Percentiles rank a stretch among this genome's conserved stretches.
phyloP scores from a whole-genome alignment of 345 rosid species.

The Rubroshorea leprosula region DNA sequence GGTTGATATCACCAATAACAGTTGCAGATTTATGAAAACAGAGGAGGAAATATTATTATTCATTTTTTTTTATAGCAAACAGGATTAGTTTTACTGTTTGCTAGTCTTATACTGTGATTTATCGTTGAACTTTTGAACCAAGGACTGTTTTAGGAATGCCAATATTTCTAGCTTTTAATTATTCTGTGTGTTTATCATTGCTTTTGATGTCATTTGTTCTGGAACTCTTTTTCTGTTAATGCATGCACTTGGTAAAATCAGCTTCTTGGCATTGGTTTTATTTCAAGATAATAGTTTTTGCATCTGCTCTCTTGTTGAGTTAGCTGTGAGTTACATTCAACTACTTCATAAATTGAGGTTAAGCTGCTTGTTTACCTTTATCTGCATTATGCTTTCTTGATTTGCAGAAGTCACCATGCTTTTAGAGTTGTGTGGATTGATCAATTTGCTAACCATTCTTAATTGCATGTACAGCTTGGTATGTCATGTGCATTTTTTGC shows the following conservation, averaged over 20 bases:
- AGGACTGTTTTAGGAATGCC: neutral
- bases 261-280: no score
- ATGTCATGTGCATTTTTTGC: conserved; percentile 25
- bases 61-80: no score
- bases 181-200: no score
- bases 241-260: neutral
- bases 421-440: conserved; percentile 7
- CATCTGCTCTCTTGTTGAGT: neutral
- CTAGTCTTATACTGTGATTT: no score
- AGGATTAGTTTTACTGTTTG: no score
- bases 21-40: no score
- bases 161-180: neutral
- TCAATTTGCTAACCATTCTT: neutral
- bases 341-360: neutral
- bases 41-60: no score
- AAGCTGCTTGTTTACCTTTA: neutral
- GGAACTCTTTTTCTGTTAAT: neutral
- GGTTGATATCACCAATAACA: no score
- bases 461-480: conserved; percentile 19
- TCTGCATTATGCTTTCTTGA: conserved; percentile 4
- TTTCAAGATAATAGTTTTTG: no score
- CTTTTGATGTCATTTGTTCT: neutral
- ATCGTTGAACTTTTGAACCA: no score
- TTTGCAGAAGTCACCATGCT: conserved; percentile 15
- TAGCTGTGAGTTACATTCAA: neutral